phyloP scores from a whole-genome alignment of 352 stramenopile species.

The Phytophthora ramorum region DNA sequence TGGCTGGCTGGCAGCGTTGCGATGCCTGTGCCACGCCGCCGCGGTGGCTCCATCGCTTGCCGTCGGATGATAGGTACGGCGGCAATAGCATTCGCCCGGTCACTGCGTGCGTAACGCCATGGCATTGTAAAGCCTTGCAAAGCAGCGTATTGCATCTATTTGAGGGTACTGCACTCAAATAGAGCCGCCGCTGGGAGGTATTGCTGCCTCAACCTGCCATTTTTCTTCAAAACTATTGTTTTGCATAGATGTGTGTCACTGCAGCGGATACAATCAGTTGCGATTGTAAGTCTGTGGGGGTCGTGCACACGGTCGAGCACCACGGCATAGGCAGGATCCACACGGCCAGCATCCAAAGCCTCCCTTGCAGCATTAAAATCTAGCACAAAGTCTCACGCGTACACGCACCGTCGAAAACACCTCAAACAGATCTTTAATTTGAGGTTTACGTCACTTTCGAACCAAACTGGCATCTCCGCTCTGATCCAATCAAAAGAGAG shows the following conservation, averaged over 20 bases:
- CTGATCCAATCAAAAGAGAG: slow-evolving; percentile 25
- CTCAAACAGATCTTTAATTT: slow-evolving; percentile 1
- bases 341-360: no score
- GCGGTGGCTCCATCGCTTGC: background rate
- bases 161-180: background rate
- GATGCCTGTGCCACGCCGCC: background rate
- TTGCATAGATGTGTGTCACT: background rate
- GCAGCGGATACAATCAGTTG: background rate
- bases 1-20: no score
- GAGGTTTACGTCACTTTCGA: background rate
- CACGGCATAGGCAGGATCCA: no score
- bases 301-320: no score
- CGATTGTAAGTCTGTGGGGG: no score
- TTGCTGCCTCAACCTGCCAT: background rate
- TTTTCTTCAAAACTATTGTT: background rate
- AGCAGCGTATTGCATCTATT: slow-evolving; percentile 15
- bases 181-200: background rate
- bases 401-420: background rate
- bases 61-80: slow-evolving; percentile 15
- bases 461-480: slow-evolving; percentile 13
- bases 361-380: no score
- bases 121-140: slow-evolving; percentile 14
- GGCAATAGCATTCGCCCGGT: slow-evolving; percentile 8
- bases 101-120: slow-evolving; percentile 4
- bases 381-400: no score